Base-by-base conservation (phyloP, 2,329 filamentous ascomycete genomes). In the Colletotrichum lindemuthianum region DNA sequence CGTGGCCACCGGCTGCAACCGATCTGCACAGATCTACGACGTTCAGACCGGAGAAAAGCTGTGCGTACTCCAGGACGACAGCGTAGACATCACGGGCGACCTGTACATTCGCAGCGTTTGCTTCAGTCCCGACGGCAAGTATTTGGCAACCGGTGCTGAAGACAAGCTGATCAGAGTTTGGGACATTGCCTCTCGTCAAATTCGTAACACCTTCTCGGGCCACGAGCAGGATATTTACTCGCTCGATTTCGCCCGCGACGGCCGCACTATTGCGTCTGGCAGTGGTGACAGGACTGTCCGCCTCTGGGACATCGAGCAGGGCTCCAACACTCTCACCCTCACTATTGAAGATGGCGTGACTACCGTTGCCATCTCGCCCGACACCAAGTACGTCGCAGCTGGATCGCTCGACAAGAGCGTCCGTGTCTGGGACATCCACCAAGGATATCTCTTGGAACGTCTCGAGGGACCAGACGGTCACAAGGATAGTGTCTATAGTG, bases 151-250 rank as follows among this genome's bases (percentile, higher is more conserved):
- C 13, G 96, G 96, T 75, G 96, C 96, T 2, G 96, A 99, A 77
- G 96, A 99, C 79, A 98, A 97, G 82, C 87, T 97, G 73, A 98
- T 99, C 75, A 86, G 96, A 72, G 93, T 99, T 55, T 99, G 96
- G 96, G 96, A 99, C 76, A 98, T 99, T 71, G 84, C 86, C 59
- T 86, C 82, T 60, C 87, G 93, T 70, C 89, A 88, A 8, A 98
- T 99, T 75, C 92, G 93, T 72, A 93, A 96, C 75, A 93, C 93
- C 43, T 98, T 99, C 79, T 86, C 90, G n/a, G 96, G 96, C 32
- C 96, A 99, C 78, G 96, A 99, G 78, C 95, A 99, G 78, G 96
- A 99, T 70, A 99, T 99, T 68, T 98, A 98, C 79, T 97, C 92
- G 6, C 84, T 98, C 5, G 96, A 98, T 78, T 99, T 97, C 77